phyloP scores from a whole-genome alignment of 2,329 filamentous ascomycete species.

The Monilinia laxa region DNA sequence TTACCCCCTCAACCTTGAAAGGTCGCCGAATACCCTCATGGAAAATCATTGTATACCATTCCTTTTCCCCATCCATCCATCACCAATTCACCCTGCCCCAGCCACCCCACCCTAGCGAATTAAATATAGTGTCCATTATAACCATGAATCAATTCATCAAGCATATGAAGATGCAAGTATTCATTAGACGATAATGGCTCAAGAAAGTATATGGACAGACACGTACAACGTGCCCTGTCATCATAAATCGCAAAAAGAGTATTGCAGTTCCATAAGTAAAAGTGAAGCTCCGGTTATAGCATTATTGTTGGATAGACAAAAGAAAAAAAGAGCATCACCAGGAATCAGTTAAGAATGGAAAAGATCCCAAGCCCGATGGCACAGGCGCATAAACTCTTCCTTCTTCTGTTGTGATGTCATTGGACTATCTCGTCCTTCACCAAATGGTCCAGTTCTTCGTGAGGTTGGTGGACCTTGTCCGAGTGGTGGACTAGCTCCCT shows the following conservation, averaged over 20 bases:
- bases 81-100: not conserved
- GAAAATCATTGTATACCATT: slow-evolving; percentile 19
- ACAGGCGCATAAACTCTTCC: slow-evolving; percentile 85
- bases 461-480: slow-evolving; percentile 67
- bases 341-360: slow-evolving; percentile 71
- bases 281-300: slow-evolving; percentile 13
- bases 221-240: slow-evolving; percentile 11
- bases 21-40: not conserved
- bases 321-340: not conserved
- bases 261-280: slow-evolving; percentile 16
- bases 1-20: not conserved
- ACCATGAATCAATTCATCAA: slow-evolving; percentile 16
- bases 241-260: slow-evolving; percentile 11
- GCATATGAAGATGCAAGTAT: slow-evolving; percentile 2
- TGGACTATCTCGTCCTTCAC: slow-evolving; percentile 77
- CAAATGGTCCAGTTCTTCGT: slow-evolving; percentile 66
- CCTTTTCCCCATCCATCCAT: slow-evolving; percentile 16
- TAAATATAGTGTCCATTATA: slow-evolving; percentile 20
- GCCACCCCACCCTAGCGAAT: slow-evolving; percentile 11
- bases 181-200: slow-evolving; percentile 13
- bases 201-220: slow-evolving; percentile 18
- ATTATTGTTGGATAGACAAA: slow-evolving; percentile 9
- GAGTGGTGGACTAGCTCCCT: slow-evolving; percentile 81
- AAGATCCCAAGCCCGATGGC: slow-evolving; percentile 90
- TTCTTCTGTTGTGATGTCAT: slow-evolving; percentile 84